Evolutionary conservation across 2,329 filamentous ascomycete genomes (phyloP), one percentile per base, ranked within the genome.

Genomic region (Alternaria dauci): DNA sequence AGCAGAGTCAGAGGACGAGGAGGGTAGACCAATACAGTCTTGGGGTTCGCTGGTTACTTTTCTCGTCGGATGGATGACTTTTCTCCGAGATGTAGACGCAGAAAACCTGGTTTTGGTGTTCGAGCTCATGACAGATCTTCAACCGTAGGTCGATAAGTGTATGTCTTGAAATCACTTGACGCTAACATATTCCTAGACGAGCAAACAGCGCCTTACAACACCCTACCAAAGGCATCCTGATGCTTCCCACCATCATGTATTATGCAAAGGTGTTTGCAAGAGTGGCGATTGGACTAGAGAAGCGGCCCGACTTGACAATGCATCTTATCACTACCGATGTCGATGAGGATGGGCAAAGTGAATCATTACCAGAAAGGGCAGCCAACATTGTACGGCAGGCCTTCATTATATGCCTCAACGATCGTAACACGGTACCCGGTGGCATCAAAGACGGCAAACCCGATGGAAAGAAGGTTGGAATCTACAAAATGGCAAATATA

Each of bases 401-500:
- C 23, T 97, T 97, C 74, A 95, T 92, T 11, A 93, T 92, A 39
- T 97, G 94, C 66, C 81, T 97, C 34, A 93, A 91, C 4, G 93
- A 97, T 75, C 87, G 92, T 50, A 89, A 87, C 1, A 88, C 88
- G 18, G 88, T 86, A 26, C 83, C 87, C 12, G 81, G 82, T 14
- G 83, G 84, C 0, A 78, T 86, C 26, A 77, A 75, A 58, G 86
- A 86, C 67, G 88, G 87, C 20, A 87, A 84, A 61, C 92, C 93
- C 0, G 91, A 94, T 70, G 93, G 93, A 55, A 96, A 94, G 76
- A 93, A 94, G 73, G 81, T 90, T 11, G 94, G 92, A 43, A 93
- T 97, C 63, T 97, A 97, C 80, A 89, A 92, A 59, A 93, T 96
- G 79, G 94, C 93, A 61, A 97, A 97, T 74, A 86, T 97, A 25